Conservation (phyloP, 2,329 filamentous ascomycete genomes). For the Penicillium italicum region DNA sequence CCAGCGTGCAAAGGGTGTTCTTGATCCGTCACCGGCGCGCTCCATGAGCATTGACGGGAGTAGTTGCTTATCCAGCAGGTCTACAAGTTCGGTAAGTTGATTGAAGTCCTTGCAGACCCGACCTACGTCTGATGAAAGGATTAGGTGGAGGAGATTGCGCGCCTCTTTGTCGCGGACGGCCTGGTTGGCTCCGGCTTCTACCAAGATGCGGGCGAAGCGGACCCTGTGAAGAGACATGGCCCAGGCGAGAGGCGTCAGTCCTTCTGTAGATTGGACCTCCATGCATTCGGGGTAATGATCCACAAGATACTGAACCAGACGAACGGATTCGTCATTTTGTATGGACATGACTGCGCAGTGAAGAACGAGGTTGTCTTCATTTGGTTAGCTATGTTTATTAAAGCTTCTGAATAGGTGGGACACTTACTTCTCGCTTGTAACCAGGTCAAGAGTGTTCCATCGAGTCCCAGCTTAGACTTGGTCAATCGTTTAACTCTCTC, state of each 20-base stretch:
- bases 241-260: constrained; percentile 62
- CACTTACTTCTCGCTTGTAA: constrained; percentile 49
- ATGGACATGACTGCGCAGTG: constrained; percentile 60
- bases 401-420: neutral
- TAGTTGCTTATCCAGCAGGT: constrained; percentile 56
- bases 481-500: constrained; percentile 51
- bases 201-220: constrained; percentile 53
- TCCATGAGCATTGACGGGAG: constrained; percentile 32
- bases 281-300: constrained; percentile 59
- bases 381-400: neutral
- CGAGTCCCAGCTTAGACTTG: constrained; percentile 59
- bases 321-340: constrained; percentile 43
- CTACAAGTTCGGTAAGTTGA: constrained; percentile 56
- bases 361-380: constrained; percentile 52
- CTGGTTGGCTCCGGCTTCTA: constrained; percentile 68
- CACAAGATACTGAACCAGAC: constrained; percentile 64
- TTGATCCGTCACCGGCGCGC: constrained; percentile 28
- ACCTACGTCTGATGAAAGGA: constrained; percentile 36
- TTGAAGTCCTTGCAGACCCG: constrained; percentile 33
- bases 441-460: constrained; percentile 56
- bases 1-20: constrained; percentile 57
- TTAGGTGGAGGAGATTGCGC: constrained; percentile 66
- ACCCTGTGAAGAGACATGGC: constrained; percentile 53
- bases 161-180: constrained; percentile 57
- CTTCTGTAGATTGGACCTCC: constrained; percentile 51